phyloP scores from a whole-genome alignment of 2,329 filamentous ascomycete genomes.

The Diaporthe sp. region DNA sequence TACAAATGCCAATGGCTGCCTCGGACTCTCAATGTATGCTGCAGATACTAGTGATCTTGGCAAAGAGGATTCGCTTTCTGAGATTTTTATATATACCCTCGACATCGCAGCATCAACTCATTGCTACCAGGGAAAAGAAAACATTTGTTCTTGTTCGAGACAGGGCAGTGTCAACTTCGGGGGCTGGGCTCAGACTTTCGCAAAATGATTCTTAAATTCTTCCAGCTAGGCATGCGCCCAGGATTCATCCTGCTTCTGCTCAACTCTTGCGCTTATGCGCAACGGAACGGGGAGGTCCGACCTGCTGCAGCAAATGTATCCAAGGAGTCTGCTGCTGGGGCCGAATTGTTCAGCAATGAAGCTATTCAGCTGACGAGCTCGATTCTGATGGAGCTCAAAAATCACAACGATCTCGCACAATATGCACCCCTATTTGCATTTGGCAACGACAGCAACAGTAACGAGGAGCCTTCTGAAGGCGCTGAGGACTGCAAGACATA shows the following conservation, averaged over 20 bases:
- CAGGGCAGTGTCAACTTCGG: too few relatives aligned
- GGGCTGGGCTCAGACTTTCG: too few relatives aligned
- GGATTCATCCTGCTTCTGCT: neutral
- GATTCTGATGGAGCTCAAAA: constrained; percentile 48
- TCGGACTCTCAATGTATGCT: constrained; percentile 13
- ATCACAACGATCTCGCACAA: constrained; percentile 43
- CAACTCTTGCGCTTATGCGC: neutral
- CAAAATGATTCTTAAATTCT: neutral
- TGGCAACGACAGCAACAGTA: constrained; percentile 37
- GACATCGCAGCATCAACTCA: too few relatives aligned
- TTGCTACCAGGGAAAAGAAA: too few relatives aligned
- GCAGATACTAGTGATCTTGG: constrained; percentile 12
- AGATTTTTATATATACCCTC: neutral
- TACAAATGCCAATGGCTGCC: neutral
- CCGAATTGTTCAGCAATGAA: constrained; percentile 12
- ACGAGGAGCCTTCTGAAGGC: constrained; percentile 41
- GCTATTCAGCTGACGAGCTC: constrained; percentile 48
- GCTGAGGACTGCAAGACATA: constrained; percentile 50
- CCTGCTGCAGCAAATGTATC: neutral
- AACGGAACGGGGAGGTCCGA: neutral
- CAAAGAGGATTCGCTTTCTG: neutral
- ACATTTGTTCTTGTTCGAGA: too few relatives aligned
- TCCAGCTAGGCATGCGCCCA: neutral
- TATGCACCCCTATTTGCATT: constrained; percentile 52
- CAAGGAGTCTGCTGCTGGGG: neutral